Evolutionary conservation across 306 rosid species (phyloP).

Genomic region (Malus sylvestris): DNA sequence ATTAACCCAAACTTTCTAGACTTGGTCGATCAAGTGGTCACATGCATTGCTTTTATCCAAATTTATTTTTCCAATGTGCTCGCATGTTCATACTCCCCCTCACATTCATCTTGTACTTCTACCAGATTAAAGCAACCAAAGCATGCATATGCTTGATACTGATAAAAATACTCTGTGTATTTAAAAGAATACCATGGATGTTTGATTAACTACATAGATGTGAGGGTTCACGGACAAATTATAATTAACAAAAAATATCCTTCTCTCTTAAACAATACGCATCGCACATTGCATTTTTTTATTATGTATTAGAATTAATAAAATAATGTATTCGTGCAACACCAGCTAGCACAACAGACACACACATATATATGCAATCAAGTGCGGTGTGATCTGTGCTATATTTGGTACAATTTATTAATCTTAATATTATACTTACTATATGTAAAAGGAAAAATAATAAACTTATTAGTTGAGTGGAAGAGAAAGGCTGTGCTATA

Average conservation of each 20-base stretch:
- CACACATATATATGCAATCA: background rate
- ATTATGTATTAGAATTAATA: background rate
- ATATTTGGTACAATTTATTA: background rate
- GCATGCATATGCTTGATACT: background rate
- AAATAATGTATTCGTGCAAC: background rate
- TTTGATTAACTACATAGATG: conserved; percentile 1
- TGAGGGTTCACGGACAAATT: background rate
- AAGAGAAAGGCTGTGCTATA: too few relatives aligned
- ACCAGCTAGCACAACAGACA: conserved; percentile 19
- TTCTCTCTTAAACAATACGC: background rate
- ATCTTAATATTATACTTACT: background rate
- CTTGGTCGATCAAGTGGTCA: background rate
- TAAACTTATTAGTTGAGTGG: background rate
- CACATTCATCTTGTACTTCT: background rate
- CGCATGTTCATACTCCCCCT: background rate
- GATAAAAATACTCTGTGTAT: background rate
- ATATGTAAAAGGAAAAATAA: background rate
- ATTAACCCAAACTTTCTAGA: background rate
- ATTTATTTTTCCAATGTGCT: background rate
- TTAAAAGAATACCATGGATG: background rate
- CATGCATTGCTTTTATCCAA: background rate
- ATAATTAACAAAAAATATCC: background rate
- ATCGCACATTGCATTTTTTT: background rate
- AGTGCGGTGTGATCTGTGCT: conserved; percentile 3
- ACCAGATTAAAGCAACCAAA: background rate